These are phyloP conservation scores for Dothiorella sarmentorum DNA, from an alignment of 2,329 filamentous ascomycete species.

Conservation along the genomic window DNA sequence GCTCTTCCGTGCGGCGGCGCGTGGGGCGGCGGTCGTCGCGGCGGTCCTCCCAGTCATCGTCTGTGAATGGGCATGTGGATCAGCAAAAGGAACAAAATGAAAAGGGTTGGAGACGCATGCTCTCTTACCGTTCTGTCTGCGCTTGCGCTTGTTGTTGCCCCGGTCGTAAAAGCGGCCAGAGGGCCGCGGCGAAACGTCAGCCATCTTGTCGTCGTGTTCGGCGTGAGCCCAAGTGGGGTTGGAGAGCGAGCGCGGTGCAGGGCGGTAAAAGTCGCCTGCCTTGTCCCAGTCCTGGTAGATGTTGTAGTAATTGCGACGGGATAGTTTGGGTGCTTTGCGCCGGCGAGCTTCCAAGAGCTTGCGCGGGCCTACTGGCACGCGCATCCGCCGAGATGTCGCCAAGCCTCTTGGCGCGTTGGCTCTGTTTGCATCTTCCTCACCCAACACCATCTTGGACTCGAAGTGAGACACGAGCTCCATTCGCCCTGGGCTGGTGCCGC, in stretches of 20 bases:
- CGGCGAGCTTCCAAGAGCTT: conserved; percentile 14
- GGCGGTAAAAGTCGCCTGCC: conserved; percentile 10
- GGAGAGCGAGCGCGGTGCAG: background rate
- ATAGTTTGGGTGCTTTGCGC: background rate
- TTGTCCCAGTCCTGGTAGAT: conserved; percentile 8
- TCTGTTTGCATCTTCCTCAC: background rate
- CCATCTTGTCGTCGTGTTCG: conserved; percentile 2
- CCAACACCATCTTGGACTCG: conserved; percentile 12
- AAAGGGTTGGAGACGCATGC: background rate
- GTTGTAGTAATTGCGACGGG: background rate
- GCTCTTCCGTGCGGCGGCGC: conserved; percentile 36
- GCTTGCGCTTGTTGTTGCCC: conserved; percentile 65
- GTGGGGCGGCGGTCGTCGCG: conserved; percentile 31
- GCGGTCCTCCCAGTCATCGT: conserved; percentile 25
- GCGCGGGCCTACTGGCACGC: conserved; percentile 12
- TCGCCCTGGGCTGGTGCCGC: background rate
- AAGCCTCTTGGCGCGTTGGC: background rate
- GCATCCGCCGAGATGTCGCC: background rate
- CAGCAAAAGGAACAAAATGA: background rate
- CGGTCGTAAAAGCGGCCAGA: conserved; percentile 18
- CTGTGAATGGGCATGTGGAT: background rate
- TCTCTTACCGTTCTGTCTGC: conserved; percentile 71
- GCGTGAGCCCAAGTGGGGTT: background rate
- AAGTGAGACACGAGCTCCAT: conserved; percentile 7
- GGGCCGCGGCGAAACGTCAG: conserved; percentile 23